phyloP scores from a whole-genome alignment of 2,329 filamentous ascomycete species.

The Thielaviopsis populi region DNA sequence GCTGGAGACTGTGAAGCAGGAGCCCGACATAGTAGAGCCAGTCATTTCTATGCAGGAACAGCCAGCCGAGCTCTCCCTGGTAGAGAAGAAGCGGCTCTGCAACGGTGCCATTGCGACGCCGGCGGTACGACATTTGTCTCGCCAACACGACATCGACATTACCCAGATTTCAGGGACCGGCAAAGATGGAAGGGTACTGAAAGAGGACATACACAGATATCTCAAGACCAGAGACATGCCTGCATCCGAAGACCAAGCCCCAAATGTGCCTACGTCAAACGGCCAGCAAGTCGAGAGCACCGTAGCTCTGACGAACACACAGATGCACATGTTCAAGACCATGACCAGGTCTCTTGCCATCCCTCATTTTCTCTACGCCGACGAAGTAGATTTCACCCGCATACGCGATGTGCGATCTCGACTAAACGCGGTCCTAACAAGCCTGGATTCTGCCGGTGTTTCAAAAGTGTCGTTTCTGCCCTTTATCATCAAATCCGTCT shows the following conservation, averaged over 20 bases:
- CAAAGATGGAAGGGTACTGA: conserved; percentile 77
- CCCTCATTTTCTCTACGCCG: conserved; percentile 89
- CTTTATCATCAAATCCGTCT: conserved; percentile 92
- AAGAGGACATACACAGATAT: conserved; percentile 75
- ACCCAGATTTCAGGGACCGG: conserved; percentile 68
- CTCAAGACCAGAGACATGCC: conserved; percentile 35
- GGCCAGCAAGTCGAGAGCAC: conserved; percentile 50
- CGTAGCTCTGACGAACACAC: conserved; percentile 58
- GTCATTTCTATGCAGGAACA: conserved; percentile 21
- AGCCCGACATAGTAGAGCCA: conserved; percentile 8
- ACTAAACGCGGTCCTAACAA: conserved; percentile 50
- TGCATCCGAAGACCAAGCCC: conserved; percentile 19
- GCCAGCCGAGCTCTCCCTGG: conserved; percentile 20
- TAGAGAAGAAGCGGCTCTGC: conserved; percentile 34
- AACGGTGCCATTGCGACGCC: conserved; percentile 72
- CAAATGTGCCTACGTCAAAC: conserved; percentile 23
- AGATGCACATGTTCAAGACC: conserved; percentile 89
- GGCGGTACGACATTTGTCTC: conserved; percentile 76
- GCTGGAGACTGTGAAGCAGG: not conserved
- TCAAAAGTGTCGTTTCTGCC: conserved; percentile 74
- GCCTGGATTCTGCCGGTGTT: conserved; percentile 30
- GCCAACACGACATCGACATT: conserved; percentile 65
- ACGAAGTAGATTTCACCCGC: conserved; percentile 69
- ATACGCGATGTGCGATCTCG: conserved; percentile 58
- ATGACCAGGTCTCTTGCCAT: conserved; percentile 89